Percentiles rank a stretch among this genome's conserved stretches.
Evolutionary conservation across 1,139 yeast genomes (phyloP).

Genomic region (Debaryomyces sp.): DNA sequence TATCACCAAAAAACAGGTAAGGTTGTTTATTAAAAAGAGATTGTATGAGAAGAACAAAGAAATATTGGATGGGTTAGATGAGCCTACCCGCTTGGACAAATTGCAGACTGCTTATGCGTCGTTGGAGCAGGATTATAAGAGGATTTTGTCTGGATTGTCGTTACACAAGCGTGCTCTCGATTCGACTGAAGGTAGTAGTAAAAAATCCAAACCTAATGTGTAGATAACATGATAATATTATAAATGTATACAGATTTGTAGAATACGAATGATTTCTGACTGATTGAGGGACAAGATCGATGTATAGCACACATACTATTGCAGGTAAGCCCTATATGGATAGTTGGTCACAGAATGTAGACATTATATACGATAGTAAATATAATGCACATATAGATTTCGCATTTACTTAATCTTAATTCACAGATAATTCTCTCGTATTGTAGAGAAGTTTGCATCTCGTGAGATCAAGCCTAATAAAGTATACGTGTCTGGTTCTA

Average conservation of each 20-base stretch:
- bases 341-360: background rate
- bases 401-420: background rate
- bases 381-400: background rate
- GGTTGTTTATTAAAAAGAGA: conserved; percentile 71
- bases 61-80: conserved; percentile 68
- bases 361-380: background rate
- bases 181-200: background rate
- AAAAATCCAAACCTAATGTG: conserved; percentile 4
- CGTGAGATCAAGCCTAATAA: background rate
- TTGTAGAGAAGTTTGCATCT: background rate
- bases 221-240: background rate
- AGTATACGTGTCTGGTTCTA: background rate
- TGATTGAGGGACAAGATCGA: background rate
- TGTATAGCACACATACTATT: background rate
- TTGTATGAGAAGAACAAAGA: conserved; percentile 78
- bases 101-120: conserved; percentile 75
- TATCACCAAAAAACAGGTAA: conserved; percentile 40
- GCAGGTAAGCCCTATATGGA: background rate
- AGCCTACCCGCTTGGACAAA: conserved; percentile 62
- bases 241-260: background rate
- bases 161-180: conserved; percentile 15
- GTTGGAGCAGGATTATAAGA: conserved; percentile 66
- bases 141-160: conserved; percentile 49
- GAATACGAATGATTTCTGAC: background rate
- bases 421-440: background rate